Conservation (phyloP, 179 eudicot species). For the Actinidia arguta region DNA sequence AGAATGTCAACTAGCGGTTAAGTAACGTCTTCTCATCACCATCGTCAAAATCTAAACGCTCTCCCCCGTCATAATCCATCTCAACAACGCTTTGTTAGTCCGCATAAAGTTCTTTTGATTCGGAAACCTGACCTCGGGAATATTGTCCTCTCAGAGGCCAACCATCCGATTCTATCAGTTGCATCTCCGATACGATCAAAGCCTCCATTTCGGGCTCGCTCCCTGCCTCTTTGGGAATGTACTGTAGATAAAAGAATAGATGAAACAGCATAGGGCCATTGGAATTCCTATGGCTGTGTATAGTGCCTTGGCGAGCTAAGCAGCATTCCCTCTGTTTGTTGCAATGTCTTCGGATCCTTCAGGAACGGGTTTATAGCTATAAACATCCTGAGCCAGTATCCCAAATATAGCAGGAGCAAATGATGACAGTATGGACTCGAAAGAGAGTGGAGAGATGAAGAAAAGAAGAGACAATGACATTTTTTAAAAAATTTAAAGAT, state of each 20-base stretch:
- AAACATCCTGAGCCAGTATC: constrained; percentile 61
- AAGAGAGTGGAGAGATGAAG: too few species aligned
- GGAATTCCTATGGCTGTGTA: constrained; percentile 76
- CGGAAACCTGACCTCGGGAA: constrained; percentile 29
- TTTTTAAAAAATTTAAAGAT: too few species aligned
- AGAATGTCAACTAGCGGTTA: constrained; percentile 36
- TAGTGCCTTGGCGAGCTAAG: constrained; percentile 80
- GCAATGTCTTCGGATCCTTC: constrained; percentile 50
- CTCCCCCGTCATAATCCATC: constrained; percentile 44
- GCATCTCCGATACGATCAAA: constrained; percentile 77
- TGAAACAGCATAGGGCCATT: constrained; percentile 76
- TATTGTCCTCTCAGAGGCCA: constrained; percentile 26
- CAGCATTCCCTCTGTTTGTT: constrained; percentile 78
- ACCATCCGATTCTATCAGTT: constrained; percentile 51
- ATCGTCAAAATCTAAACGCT: constrained; percentile 36
- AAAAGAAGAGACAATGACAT: too few species aligned
- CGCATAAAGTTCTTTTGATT: constrained; percentile 29
- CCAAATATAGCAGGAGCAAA: constrained; percentile 95
- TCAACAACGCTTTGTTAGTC: constrained; percentile 37
- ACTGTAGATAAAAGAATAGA: constrained; percentile 79
- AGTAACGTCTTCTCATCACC: constrained; percentile 53
- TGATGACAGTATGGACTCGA: constrained; percentile 82
- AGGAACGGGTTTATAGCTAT: constrained; percentile 66
- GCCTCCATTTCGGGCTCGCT: constrained; percentile 82
- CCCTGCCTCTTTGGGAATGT: constrained; percentile 93